Evolutionary conservation across 2,329 filamentous ascomycete species (phyloP).

Genomic region (Colletotrichum phormii): DNA sequence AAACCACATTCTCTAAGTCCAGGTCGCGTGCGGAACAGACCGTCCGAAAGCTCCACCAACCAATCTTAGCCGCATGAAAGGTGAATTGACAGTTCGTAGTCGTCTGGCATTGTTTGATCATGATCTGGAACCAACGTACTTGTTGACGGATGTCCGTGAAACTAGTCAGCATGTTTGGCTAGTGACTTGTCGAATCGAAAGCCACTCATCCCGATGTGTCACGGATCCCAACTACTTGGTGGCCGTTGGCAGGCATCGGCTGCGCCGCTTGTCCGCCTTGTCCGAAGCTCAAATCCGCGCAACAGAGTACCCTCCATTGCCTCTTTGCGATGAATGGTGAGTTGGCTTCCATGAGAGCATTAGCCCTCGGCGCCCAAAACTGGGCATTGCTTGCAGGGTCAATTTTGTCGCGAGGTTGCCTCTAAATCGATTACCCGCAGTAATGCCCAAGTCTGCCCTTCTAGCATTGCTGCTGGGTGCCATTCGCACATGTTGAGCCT

Average conservation of each 20-base stretch:
- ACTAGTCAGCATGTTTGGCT: neutral
- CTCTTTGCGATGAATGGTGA: neutral
- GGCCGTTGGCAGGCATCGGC: neutral
- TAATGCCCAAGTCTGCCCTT: too few species aligned
- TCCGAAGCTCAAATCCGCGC: neutral
- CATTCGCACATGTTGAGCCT: too few species aligned
- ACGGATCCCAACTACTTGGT: neutral
- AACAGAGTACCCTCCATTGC: neutral
- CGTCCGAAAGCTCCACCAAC: constrained; percentile 18
- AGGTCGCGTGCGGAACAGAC: constrained; percentile 18
- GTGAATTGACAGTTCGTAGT: neutral
- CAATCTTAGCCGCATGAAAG: constrained; percentile 16
- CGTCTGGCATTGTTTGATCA: neutral
- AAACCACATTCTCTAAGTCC: constrained; percentile 1
- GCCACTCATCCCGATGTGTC: neutral
- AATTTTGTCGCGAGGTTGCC: neutral
- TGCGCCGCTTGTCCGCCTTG: neutral
- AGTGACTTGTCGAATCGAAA: neutral
- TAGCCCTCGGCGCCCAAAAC: too few species aligned
- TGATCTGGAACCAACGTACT: neutral
- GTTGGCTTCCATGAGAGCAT: neutral
- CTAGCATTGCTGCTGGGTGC: too few species aligned
- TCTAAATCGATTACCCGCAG: neutral
- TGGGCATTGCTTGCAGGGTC: neutral
- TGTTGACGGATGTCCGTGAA: neutral